These are phyloP conservation scores for Alternaria brassicicola DNA, from an alignment of 2,329 filamentous ascomycete genomes.

Conservation along the genomic window DNA sequence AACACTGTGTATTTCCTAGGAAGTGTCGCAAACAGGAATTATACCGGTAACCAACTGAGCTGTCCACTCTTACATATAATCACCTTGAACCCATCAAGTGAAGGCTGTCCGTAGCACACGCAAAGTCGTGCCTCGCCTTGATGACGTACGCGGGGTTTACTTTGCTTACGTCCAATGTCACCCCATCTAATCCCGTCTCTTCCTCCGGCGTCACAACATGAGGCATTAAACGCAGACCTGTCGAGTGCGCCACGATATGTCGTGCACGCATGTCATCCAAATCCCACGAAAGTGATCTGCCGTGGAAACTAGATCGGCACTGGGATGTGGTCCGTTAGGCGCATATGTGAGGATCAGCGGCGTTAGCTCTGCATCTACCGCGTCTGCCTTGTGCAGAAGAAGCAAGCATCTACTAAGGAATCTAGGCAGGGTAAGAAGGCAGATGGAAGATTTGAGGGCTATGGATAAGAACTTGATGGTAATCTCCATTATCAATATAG, in stretches of 20 bases:
- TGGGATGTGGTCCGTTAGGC: neutral
- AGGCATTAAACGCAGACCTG: neutral
- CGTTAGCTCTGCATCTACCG: neutral
- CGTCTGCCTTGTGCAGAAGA: neutral
- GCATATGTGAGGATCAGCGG: neutral
- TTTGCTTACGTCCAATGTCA: neutral
- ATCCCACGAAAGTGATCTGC: neutral
- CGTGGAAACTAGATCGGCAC: neutral
- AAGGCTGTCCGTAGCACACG: neutral
- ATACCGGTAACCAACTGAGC: neutral
- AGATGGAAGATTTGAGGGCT: neutral
- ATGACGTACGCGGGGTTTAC: neutral
- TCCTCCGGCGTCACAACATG: neutral
- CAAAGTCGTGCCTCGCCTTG: neutral
- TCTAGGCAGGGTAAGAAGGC: neutral
- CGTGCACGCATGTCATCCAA: neutral
- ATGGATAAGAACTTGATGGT: neutral
- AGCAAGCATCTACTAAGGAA: slow-evolving; percentile 7
- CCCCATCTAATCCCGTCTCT: neutral
- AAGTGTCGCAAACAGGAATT: neutral
- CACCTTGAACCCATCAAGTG: neutral
- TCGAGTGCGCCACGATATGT: neutral
- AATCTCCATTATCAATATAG: neutral
- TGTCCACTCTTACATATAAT: neutral
- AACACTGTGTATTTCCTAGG: neutral